Percentiles rank a stretch among this genome's conserved stretches.
Conservation (phyloP, 2,329 filamentous ascomycete genomes). For the Penicillium sp. region DNA sequence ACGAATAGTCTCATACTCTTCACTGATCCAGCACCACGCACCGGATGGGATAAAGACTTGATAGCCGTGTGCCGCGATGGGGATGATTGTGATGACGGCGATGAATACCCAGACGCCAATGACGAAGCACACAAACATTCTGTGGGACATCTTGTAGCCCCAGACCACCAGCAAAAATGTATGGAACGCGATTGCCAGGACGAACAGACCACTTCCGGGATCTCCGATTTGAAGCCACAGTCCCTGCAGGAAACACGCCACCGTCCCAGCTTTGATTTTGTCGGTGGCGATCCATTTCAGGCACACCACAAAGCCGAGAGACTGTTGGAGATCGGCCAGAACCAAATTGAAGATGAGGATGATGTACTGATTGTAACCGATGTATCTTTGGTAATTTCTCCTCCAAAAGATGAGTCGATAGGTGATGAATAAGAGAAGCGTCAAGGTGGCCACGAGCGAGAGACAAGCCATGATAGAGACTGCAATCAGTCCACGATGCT, state of each 20-base stretch:
- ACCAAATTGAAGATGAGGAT: conserved; percentile 50
- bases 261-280: conserved; percentile 41
- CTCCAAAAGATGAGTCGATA: conserved; percentile 49
- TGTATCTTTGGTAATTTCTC: conserved; percentile 43
- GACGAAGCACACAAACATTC: conserved; percentile 41
- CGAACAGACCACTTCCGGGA: conserved; percentile 48
- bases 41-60: conserved; percentile 45
- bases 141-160: conserved; percentile 43
- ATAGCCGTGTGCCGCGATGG: conserved; percentile 38
- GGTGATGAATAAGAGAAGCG: conserved; percentile 45
- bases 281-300: conserved; percentile 43
- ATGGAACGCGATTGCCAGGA: conserved; percentile 50
- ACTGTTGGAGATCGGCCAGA: conserved; percentile 49
- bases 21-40: conserved; percentile 50
- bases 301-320: conserved; percentile 46
- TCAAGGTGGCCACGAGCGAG: conserved; percentile 42
- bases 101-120: conserved; percentile 44
- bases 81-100: conserved; percentile 43
- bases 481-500: conserved; percentile 42
- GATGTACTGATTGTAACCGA: conserved; percentile 52
- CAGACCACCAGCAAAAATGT: conserved; percentile 47
- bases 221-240: conserved; percentile 50
- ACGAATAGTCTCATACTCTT: conserved; percentile 38
- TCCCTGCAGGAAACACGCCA: conserved; percentile 46
- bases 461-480: conserved; percentile 43